Evolutionary conservation across 345 rosid species (phyloP), one percentile per base, ranked within the genome.

Genomic region (Lumnitzera littorea): DNA sequence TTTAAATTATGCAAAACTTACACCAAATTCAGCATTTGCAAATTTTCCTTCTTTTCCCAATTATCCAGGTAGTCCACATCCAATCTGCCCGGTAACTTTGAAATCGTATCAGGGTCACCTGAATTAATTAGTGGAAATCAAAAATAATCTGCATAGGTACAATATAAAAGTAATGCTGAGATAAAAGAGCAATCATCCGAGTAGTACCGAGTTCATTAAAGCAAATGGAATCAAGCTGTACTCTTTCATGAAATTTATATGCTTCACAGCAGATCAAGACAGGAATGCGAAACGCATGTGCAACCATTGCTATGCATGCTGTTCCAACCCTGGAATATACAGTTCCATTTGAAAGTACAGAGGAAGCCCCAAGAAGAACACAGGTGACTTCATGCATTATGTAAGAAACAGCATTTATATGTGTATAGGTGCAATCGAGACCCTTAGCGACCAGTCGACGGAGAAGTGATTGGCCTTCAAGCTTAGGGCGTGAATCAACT

Each of bases 211-310:
- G 88, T 76, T 94, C 97, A 50, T 94, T 94, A 66, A 76, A 87
- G 79, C 99, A 94, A 55, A 92, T 87, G 16, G 99, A 92, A 75
- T 92, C 99, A 58, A 92, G 80, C 58, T 87, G 97, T 48, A 92
- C 99, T 68, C 99, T 82, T 73, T 90, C 95, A 24, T 94, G 97
- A 74, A 94, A 88, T 63, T 94, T 94, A 73, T 94, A 90, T 31
- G 97, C 91, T 80, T 90, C 99, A 25, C 99, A 94, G 65, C 97
- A 94, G 12, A 94, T 87, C 67, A 94, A 75, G 61, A 90, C 97
- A 8, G 99, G 99, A 60, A 88, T 83, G 61, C 49, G 72, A 56
- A 86, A 88, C 3, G 87, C 91, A 80, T 75, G 85, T 24, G 99
- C 97, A 66, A 84, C 97, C 97, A 94, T 90, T 23, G 97, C 99